Percentiles rank a stretch among this genome's conserved stretches.
Evolutionary conservation across 768 basidiomycete genomes (phyloP).

Genomic region (Guyanaporus albipodus): DNA sequence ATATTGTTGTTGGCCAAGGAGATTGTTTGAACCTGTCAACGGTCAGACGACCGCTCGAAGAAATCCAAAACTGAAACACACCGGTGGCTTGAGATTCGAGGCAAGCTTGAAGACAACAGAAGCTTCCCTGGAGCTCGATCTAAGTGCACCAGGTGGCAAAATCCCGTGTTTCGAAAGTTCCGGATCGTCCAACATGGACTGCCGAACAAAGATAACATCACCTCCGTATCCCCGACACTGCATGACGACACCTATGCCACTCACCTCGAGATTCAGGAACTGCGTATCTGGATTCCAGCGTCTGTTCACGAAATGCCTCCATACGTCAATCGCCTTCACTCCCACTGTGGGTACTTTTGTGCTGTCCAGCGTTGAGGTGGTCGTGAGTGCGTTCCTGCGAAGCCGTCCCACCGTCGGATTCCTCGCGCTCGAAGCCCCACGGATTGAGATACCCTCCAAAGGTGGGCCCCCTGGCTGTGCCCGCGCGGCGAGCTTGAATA

Average conservation of each 20-base stretch:
- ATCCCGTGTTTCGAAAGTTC: slow-evolving; percentile 69
- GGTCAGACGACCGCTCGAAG: neutral
- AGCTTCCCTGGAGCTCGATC: slow-evolving; percentile 60
- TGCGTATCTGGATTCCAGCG: slow-evolving; percentile 67
- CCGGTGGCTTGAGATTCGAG: slow-evolving; percentile 69
- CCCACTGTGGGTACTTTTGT: slow-evolving; percentile 20
- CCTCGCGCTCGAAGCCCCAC: slow-evolving; percentile 54
- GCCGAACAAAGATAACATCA: slow-evolving; percentile 9
- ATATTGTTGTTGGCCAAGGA: slow-evolving; percentile 83
- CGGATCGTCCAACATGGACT: slow-evolving; percentile 80
- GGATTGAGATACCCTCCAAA: slow-evolving; percentile 58
- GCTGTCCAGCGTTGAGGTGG: slow-evolving; percentile 9
- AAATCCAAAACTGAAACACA: slow-evolving; percentile 27
- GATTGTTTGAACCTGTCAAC: slow-evolving; percentile 63
- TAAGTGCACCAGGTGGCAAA: slow-evolving; percentile 61
- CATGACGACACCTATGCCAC: slow-evolving; percentile 23
- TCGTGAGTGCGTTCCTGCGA: slow-evolving; percentile 55
- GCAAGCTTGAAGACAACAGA: slow-evolving; percentile 90
- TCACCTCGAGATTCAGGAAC: slow-evolving; percentile 81
- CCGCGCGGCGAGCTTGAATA: slow-evolving; percentile 40
- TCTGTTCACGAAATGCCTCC: slow-evolving; percentile 69
- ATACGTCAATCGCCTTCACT: slow-evolving; percentile 54
- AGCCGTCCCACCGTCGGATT: slow-evolving; percentile 45
- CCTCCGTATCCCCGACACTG: neutral
- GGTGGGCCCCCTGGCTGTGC: slow-evolving; percentile 32